Evolutionary conservation across 805 yeast species (phyloP).

Genomic region (Candida peoriensis): DNA sequence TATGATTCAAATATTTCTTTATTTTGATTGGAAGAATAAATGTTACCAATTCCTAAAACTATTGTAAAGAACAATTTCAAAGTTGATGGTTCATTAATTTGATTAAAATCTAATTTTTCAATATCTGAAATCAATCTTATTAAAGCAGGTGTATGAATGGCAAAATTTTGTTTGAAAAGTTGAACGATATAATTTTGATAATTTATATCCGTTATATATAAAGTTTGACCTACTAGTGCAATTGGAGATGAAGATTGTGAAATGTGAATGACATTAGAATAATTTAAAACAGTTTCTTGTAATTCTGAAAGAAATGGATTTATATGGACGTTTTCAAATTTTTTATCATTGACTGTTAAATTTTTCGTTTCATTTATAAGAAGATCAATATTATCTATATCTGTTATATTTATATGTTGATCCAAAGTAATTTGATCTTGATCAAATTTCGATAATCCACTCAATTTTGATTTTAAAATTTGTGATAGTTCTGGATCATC

Average conservation of each 20-base stretch:
- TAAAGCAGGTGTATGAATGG: conserved; percentile 16
- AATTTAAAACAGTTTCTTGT: conserved; percentile 1
- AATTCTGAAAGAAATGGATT: conserved; percentile 6
- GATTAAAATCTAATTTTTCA: conserved; percentile 15
- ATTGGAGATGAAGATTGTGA: conserved; percentile 2
- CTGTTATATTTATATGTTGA: no score
- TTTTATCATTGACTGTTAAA: no score
- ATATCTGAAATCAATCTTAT: conserved; percentile 10
- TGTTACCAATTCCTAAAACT: conserved; percentile 23
- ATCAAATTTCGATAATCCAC: no score
- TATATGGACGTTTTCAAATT: background rate
- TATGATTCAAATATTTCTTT: conserved; percentile 7
- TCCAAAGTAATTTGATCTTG: no score
- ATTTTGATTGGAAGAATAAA: conserved; percentile 18
- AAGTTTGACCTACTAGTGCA: conserved; percentile 1
- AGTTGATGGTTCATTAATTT: conserved; percentile 10
- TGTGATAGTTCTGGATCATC: no score
- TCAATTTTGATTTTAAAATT: no score
- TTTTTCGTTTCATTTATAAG: no score
- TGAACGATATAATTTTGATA: conserved; percentile 7
- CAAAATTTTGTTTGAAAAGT: conserved; percentile 9
- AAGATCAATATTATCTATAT: no score
- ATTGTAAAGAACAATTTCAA: conserved; percentile 23
- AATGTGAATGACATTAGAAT: background rate
- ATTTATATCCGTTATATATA: conserved; percentile 6